Base-by-base conservation (phyloP, 2,329 filamentous ascomycete genomes). In the Fusarium drepaniforme region DNA sequence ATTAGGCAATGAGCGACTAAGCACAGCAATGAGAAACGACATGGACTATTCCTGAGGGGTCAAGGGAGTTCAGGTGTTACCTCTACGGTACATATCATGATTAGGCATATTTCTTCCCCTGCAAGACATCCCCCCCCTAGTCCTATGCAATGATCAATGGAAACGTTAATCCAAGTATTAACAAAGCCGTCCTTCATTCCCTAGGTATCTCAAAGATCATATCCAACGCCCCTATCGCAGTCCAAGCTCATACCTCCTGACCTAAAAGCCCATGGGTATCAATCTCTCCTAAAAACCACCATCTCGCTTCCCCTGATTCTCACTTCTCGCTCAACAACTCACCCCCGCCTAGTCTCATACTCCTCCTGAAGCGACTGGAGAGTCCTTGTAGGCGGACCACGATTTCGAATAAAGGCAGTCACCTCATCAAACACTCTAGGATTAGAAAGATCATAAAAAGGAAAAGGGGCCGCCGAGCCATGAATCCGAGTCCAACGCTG, bases 1-100 rank as follows among this genome's bases (percentile, higher is more conserved):
- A 72, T 78, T 28, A 64, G 70, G 5, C 76, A 78, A 46, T 77
- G 38, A 70, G 23, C 25, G 5, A 35, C 33, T 30, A 25, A 3
- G 18, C 4, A 21, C 12, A 21, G 8, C 12, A 21, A 33, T 56
- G 25, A 51, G 46, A 30, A 53, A 53, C 5, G 49, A 8, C 16
- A 53, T 30, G 11, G 25, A 13, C 49, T 28, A 37, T n/a, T 33
- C 28, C 30, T 37, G 18, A 25, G 25, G 28, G 23, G 16, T 6
- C 6, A 28, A 21, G 2, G 40, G 35, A 18, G 15, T 21, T 23
- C n/a, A n/a, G n/a, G n/a, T n/a, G n/a, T n/a, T 30, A 28, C 12
- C 11, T n/a, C 0, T 23, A 61, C 7, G 13, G 58, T 35, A 46
- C 3, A 61, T 35, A 35, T 16, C 58, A 46, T 35, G 28, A 61